Percentiles rank a stretch among this genome's conserved stretches.
These are phyloP conservation scores for Mortierella sp. DNA, from an alignment of 371 early-diverging fungal genomes.

Conservation along the genomic window DNA sequence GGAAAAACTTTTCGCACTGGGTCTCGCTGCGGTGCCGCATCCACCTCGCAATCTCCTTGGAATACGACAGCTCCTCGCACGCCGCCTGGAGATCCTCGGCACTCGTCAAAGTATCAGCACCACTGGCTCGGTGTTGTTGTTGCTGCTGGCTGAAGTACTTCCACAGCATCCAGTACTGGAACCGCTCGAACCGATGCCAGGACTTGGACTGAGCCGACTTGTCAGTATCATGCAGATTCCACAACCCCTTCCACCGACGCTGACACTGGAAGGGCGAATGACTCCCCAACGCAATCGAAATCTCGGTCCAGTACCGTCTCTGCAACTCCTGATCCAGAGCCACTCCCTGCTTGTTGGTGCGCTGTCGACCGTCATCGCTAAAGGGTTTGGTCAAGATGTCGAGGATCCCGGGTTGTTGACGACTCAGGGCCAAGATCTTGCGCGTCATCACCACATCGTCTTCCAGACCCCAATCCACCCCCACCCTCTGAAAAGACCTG, in stretches of 20 bases:
- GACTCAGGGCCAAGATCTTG: slow-evolving; percentile 27
- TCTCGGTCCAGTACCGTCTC: slow-evolving; percentile 30
- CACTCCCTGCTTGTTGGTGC: background rate
- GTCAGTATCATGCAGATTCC: slow-evolving; percentile 19
- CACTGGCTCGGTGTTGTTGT: background rate
- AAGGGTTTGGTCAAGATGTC: slow-evolving; percentile 20
- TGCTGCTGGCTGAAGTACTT: slow-evolving; percentile 20
- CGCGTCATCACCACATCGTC: slow-evolving; percentile 49
- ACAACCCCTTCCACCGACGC: slow-evolving; percentile 41
- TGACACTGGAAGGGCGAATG: slow-evolving; percentile 47
- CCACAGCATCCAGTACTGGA: slow-evolving; percentile 55
- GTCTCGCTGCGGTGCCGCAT: slow-evolving; percentile 37
- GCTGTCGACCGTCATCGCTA: background rate
- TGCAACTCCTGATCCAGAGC: slow-evolving; percentile 16
- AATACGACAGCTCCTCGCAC: slow-evolving; percentile 20
- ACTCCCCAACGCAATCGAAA: slow-evolving; percentile 40
- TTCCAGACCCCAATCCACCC: slow-evolving; percentile 37
- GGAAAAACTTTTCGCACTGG: slow-evolving; percentile 30
- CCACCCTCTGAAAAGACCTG: slow-evolving; percentile 19
- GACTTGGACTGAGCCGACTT: slow-evolving; percentile 30
- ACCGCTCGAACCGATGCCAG: slow-evolving; percentile 41
- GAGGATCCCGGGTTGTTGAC: slow-evolving; percentile 9
- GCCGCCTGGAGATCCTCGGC: background rate
- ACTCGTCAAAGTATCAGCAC: background rate
- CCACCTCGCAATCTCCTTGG: slow-evolving; percentile 41